phyloP scores from a whole-genome alignment of 75 land plant species.

The Selaginella tamariscina region DNA sequence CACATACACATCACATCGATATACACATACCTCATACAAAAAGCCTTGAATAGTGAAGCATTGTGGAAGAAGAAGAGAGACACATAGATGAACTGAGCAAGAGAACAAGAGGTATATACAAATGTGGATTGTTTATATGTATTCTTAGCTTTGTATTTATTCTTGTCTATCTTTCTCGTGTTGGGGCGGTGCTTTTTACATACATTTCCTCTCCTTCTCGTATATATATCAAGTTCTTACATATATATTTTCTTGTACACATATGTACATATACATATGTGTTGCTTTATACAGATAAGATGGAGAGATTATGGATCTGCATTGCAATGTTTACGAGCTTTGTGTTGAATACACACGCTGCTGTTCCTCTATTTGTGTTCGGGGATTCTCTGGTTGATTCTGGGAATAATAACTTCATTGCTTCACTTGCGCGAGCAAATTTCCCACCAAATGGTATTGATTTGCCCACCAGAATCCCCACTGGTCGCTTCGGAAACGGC shows the following conservation, averaged over 20 bases:
- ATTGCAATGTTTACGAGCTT: not conserved
- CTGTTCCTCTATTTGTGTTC: not conserved
- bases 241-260: no score
- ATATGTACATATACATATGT: not conserved
- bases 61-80: no score
- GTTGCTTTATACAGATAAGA: not conserved
- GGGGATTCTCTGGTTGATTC: not conserved
- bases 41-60: no score
- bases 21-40: not conserved
- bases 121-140: no score
- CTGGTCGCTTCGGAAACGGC: conserved; percentile 34
- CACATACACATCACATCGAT: not conserved
- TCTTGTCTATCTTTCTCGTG: not conserved
- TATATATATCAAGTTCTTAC: no score
- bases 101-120: no score
- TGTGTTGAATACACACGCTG: not conserved
- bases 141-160: no score
- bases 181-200: not conserved
- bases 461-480: conserved; percentile 14
- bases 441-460: conserved; percentile 29
- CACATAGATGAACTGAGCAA: no score
- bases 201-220: not conserved
- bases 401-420: conserved; percentile 2
- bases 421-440: conserved; percentile 15
- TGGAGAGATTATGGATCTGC: not conserved